These are phyloP conservation scores for Rhynchosporium graminicola DNA, from an alignment of 2,329 filamentous ascomycete genomes.

Conservation along the genomic window DNA sequence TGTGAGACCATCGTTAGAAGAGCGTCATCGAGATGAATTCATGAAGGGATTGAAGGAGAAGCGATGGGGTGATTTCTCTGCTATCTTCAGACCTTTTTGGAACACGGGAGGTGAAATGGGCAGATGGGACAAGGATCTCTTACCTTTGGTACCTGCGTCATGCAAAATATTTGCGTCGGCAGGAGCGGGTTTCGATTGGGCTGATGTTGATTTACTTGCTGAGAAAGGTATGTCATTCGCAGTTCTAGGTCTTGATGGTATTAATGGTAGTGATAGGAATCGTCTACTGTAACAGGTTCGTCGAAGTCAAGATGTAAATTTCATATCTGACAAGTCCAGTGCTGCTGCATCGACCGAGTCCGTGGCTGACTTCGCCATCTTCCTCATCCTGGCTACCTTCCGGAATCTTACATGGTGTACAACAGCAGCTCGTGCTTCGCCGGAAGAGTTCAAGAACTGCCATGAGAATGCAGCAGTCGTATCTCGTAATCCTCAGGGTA, in stretches of 20 bases:
- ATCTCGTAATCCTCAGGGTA: slow-evolving; percentile 64
- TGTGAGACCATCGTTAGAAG: slow-evolving; percentile 51
- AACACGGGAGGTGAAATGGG: slow-evolving; percentile 67
- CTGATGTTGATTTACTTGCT: slow-evolving; percentile 60
- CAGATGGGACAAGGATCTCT: slow-evolving; percentile 60
- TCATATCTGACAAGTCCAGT: slow-evolving; percentile 35
- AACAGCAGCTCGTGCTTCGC: slow-evolving; percentile 32
- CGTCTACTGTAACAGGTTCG: slow-evolving; percentile 66
- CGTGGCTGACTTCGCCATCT: slow-evolving; percentile 70
- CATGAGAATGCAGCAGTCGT: slow-evolving; percentile 60
- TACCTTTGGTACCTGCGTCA: slow-evolving; percentile 53
- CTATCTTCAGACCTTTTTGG: slow-evolving; percentile 61
- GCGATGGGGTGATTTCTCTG: slow-evolving; percentile 56
- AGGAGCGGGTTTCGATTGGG: slow-evolving; percentile 65
- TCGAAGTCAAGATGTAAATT: background rate
- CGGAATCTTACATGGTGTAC: slow-evolving; percentile 62
- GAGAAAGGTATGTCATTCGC: slow-evolving; percentile 46
- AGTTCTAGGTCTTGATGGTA: background rate
- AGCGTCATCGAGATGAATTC: slow-evolving; percentile 54
- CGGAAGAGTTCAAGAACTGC: slow-evolving; percentile 53
- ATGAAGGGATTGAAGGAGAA: slow-evolving; percentile 50
- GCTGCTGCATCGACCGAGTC: slow-evolving; percentile 70
- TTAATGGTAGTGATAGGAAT: slow-evolving; percentile 45
- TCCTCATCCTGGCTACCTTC: slow-evolving; percentile 69
- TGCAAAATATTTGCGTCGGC: slow-evolving; percentile 60